Evolutionary conservation across 2,329 filamentous ascomycete genomes (phyloP), one percentile per base, ranked within the genome.

Genomic region (Fusarium sacchari): DNA sequence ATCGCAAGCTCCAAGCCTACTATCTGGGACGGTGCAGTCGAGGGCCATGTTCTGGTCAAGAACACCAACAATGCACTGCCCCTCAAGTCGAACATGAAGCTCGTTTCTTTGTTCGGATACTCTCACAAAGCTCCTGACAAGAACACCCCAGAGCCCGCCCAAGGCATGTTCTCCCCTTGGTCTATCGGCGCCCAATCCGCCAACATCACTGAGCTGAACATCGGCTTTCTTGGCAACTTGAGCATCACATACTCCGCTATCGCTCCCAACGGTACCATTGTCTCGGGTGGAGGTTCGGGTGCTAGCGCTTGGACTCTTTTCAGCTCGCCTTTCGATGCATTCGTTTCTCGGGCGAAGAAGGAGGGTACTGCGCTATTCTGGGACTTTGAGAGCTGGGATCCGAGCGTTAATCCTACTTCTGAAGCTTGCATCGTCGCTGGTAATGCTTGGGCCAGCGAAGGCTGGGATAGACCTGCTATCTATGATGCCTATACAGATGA

Each of bases 351-450:
- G 0, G 46, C 67, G 1, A 42, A 26, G 0, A 58, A 64, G 20
- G 65, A 69, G 2, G 50, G 17, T 1, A 69, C 67, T 42, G 6
- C 30, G 0, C 42, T 69, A 2, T 59, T 49, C 24, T 69, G 67
- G 67, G 67, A 69, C 2, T 64, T 69, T 1, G 59, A 69, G 28
- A 64, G 59, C 20, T 64, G 59, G 50, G 9, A 69, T 11, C 67
- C 67, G 2, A 4, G 1, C 7, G 65, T 63, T 0, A 53, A 55
- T 1, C 30, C 65, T 1, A 59, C 24, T 0, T 55, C 66, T 2
- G 87, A 91, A 6, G 90, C 93, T 59, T 57, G 97, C 92, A 79
- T 98, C 28, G 94, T 96, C 2, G 97, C 97, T 80, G 92, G 91
- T 63, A 97, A 93, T 77, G 88, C 87, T 30, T 94, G 95, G 79